Evolutionary conservation across 2,329 filamentous ascomycete genomes (phyloP), one percentile per base, ranked within the genome.

Genomic region (Stemphylium lycopersici): DNA sequence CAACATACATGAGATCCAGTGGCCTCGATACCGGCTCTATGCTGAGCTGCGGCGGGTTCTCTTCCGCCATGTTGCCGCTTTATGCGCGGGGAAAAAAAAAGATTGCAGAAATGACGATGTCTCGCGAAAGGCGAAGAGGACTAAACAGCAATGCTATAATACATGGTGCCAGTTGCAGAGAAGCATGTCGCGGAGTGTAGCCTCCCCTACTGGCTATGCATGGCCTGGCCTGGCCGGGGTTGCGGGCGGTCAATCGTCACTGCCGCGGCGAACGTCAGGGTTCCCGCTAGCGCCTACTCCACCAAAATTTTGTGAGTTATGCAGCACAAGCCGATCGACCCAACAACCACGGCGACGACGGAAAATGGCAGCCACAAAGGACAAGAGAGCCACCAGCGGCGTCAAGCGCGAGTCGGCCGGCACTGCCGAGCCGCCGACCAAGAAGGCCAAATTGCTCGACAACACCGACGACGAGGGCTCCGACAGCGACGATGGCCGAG

Each of bases 1-100:
- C 16, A 22, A 50, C 72, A 37, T 71, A 79, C 75, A 79, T 78
- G 50, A 79, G 65, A 56, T 68, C 72, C 59, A 79, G 62, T 31
- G 77, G 76, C 58, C 66, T 72, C 32, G 66, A 70, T n/a, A 79
- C 72, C 18, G 75, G 76, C 63, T 71, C 68, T 26, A 79, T 62
- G 31, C 65, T 64, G 36, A 72, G 70, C 53, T 63, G 69, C 40
- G 58, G 55, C 33, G 67, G 56, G 29, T 69, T 52, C 45, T 73
- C 69, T 12, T 77, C 72, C 42, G 71, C 73, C 75, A 78, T 77
- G 40, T 20, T 56, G 42, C 45, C 31, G 47, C 53, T 42, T 41
- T n/a, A 13, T 20, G 11, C 18, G 44, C 32, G 10, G n/a, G n/a
- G n/a, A n/a, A n/a, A n/a, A 13, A 39, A n/a, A 34, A 36, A 18